Evolutionary conservation across 176 grass and related monocot genomes (phyloP).

Genomic region (Tuctoria greenei): DNA sequence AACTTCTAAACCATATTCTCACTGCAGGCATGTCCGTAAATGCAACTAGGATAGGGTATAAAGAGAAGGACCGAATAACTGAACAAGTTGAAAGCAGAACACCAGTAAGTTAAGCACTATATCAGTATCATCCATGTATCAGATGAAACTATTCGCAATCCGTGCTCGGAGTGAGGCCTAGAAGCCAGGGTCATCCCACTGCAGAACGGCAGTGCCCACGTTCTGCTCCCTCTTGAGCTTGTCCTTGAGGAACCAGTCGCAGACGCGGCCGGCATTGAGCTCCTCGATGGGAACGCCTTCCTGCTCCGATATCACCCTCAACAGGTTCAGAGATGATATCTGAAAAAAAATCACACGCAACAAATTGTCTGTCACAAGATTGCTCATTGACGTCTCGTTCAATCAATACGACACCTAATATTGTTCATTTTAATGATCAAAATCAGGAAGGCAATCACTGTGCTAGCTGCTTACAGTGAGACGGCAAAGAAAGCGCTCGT

Average conservation of each 20-base stretch:
- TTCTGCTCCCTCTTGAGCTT: slow-evolving; percentile 85
- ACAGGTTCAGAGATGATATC: slow-evolving; percentile 92
- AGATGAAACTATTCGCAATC: not conserved
- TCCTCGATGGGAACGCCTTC: slow-evolving; percentile 78
- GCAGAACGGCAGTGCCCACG: slow-evolving; percentile 63
- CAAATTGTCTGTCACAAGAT: not conserved
- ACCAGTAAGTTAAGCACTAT: not conserved
- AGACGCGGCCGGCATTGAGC: slow-evolving; percentile 82
- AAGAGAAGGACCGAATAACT: not conserved
- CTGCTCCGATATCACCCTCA: slow-evolving; percentile 91
- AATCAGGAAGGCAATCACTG: not conserved
- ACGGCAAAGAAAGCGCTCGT: slow-evolving; percentile 94
- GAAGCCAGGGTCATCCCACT: slow-evolving; percentile 78
- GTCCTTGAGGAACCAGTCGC: slow-evolving; percentile 98
- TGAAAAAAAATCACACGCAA: slow-evolving; percentile 25
- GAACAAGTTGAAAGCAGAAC: not conserved
- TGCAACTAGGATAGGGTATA: not conserved
- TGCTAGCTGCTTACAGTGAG: slow-evolving; percentile 60
- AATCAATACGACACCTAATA: not conserved
- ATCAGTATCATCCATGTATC: not conserved
- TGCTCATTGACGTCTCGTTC: not conserved
- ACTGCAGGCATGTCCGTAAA: no score
- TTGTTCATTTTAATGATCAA: no score
- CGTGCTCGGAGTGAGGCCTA: not conserved
- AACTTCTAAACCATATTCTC: no score